phyloP scores from a whole-genome alignment of 148 eudicot genomes.

The Talinum fruticosum region DNA sequence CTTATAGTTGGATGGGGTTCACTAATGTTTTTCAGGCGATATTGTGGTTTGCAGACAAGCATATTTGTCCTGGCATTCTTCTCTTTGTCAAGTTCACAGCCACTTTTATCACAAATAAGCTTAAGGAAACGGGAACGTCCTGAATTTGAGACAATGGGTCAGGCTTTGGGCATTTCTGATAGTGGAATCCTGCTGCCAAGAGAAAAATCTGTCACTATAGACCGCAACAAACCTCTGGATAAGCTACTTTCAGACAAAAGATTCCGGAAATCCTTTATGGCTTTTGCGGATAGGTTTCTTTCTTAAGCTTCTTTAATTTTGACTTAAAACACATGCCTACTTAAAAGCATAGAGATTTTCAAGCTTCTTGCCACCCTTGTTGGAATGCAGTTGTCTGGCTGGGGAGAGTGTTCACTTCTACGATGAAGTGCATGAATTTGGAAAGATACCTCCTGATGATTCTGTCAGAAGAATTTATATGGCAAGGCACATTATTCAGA shows the following conservation, averaged over 20 bases:
- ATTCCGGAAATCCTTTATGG: conserved; percentile 78
- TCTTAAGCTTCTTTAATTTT: background rate
- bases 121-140: conserved; percentile 51
- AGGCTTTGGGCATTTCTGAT: conserved; percentile 72
- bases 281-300: conserved; percentile 78
- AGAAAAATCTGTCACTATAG: conserved; percentile 34
- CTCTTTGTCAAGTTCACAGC: conserved; percentile 83
- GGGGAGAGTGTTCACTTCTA: conserved; percentile 90
- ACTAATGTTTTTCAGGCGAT: conserved; percentile 22
- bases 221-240: conserved; percentile 64
- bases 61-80: conserved; percentile 72
- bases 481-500: conserved; percentile 82
- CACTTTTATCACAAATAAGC: conserved; percentile 74
- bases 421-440: conserved; percentile 74
- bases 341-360: background rate
- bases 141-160: conserved; percentile 56
- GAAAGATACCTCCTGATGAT: conserved; percentile 59
- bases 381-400: conserved; percentile 75
- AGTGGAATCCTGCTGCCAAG: conserved; percentile 40
- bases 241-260: conserved; percentile 69
- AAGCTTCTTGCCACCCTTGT: background rate
- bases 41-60: conserved; percentile 54
- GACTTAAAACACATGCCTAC: background rate
- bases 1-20: conserved; percentile 10
- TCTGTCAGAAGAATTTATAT: conserved; percentile 76